These are phyloP conservation scores for Pythium myriotylum DNA, from an alignment of 352 stramenopile species.

Conservation along the genomic window DNA sequence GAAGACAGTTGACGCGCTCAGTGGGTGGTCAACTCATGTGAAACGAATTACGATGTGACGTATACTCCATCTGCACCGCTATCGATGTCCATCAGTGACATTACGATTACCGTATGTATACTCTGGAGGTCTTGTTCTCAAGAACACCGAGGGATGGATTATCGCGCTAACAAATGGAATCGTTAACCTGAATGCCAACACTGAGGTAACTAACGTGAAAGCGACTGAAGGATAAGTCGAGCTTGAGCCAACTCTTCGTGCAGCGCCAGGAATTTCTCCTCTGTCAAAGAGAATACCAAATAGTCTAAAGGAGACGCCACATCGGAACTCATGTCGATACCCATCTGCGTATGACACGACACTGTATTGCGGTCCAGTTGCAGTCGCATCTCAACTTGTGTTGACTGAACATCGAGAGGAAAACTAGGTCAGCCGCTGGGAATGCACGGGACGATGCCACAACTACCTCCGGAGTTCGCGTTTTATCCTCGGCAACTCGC, in stretches of 20 bases:
- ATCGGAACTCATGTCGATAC: background rate
- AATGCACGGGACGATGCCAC: no score
- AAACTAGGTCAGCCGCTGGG: constrained; percentile 1
- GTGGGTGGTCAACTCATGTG: no score
- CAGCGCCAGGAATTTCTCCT: constrained; percentile 25
- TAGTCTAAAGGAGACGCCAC: background rate
- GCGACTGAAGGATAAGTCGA: constrained; percentile 12
- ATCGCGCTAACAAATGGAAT: no score
- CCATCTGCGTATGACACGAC: background rate
- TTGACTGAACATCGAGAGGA: background rate
- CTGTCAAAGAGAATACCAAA: constrained; percentile 15
- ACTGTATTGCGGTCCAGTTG: constrained; percentile 12
- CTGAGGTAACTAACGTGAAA: constrained; percentile 6
- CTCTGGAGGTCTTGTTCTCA: no score
- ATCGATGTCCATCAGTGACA: no score
- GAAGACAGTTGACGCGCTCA: no score
- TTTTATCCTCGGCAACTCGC: background rate
- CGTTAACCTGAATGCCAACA: no score
- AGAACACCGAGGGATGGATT: no score
- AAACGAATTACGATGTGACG: no score
- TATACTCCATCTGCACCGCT: no score
- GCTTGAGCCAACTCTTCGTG: constrained; percentile 28
- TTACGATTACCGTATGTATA: no score
- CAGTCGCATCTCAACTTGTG: constrained; percentile 19
- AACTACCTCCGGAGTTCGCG: no score